Evolutionary conservation across 441 rosid genomes (phyloP).

Genomic region (Hura crepitans): DNA sequence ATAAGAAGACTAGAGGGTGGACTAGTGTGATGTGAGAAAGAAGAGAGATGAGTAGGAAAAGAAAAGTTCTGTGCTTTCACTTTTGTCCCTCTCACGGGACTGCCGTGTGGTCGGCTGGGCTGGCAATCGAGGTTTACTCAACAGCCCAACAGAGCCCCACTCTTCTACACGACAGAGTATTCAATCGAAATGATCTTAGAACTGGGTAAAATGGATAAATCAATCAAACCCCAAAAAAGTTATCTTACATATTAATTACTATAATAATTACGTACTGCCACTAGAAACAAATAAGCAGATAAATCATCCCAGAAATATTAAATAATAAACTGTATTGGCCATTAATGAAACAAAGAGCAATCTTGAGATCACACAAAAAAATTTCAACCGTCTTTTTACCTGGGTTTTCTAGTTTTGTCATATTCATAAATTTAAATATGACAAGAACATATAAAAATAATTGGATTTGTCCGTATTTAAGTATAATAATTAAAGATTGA

Average conservation of each 20-base stretch:
- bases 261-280: neutral
- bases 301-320: neutral
- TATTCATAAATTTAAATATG: neutral
- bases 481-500: slow-evolving; percentile 26
- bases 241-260: neutral
- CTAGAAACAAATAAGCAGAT: neutral
- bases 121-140: slow-evolving; percentile 44
- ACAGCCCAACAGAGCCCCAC: slow-evolving; percentile 27
- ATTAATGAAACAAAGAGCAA: slow-evolving; percentile 16
- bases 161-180: slow-evolving; percentile 28
- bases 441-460: slow-evolving; percentile 11
- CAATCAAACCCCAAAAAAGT: neutral
- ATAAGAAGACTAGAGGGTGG: slow-evolving; percentile 22
- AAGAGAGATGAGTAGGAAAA: slow-evolving; percentile 32
- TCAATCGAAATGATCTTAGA: slow-evolving; percentile 32
- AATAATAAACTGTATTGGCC: slow-evolving; percentile 4
- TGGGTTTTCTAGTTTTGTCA: slow-evolving; percentile 18
- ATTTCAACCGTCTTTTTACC: slow-evolving; percentile 19
- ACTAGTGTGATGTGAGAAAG: slow-evolving; percentile 20
- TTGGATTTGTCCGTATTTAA: slow-evolving; percentile 16
- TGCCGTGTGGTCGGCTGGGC: slow-evolving; percentile 61
- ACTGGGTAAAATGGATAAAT: neutral
- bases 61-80: slow-evolving; percentile 17
- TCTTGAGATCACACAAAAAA: slow-evolving; percentile 6
- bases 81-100: slow-evolving; percentile 62